Conservation (phyloP, 202 grass and related monocot genomes). For the Bolboschoenoplectus hybrid region DNA sequence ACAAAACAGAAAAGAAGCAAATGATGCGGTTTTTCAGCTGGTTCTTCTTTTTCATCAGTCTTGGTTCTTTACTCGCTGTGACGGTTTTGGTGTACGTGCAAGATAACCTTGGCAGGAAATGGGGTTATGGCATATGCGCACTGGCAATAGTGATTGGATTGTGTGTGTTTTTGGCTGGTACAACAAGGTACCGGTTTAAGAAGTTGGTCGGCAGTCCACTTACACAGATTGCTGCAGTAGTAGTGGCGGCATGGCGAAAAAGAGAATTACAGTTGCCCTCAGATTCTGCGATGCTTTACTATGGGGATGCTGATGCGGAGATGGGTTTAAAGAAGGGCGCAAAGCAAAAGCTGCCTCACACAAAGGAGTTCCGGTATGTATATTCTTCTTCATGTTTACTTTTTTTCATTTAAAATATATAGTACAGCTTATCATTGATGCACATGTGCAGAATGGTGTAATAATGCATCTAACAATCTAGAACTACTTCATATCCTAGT, state of each 20-base stretch:
- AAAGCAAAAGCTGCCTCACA: slow-evolving; percentile 54
- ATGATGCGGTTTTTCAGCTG: slow-evolving; percentile 69
- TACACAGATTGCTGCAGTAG: slow-evolving; percentile 60
- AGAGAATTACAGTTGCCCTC: slow-evolving; percentile 47
- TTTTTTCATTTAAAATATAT: neutral
- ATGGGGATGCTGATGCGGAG: slow-evolving; percentile 28
- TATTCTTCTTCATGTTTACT: neutral
- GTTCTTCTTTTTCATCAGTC: slow-evolving; percentile 81
- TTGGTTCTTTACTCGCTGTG: slow-evolving; percentile 58
- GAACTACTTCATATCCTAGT: neutral
- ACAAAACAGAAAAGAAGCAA: slow-evolving; percentile 45
- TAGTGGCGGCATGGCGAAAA: slow-evolving; percentile 51
- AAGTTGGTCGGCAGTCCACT: slow-evolving; percentile 70
- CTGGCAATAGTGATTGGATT: slow-evolving; percentile 46
- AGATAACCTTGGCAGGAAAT: slow-evolving; percentile 57
- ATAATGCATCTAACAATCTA: neutral
- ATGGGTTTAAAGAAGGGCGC: slow-evolving; percentile 19
- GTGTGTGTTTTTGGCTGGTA: slow-evolving; percentile 57
- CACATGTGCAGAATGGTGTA: neutral
- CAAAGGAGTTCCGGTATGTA: slow-evolving; percentile 55
- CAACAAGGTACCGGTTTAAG: slow-evolving; percentile 61
- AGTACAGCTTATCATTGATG: neutral
- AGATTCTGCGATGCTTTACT: slow-evolving; percentile 46
- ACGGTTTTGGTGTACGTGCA: slow-evolving; percentile 63
- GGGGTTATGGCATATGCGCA: slow-evolving; percentile 59